Conservation (phyloP, 2,329 filamentous ascomycete genomes). For the Exophiala viscosa region DNA sequence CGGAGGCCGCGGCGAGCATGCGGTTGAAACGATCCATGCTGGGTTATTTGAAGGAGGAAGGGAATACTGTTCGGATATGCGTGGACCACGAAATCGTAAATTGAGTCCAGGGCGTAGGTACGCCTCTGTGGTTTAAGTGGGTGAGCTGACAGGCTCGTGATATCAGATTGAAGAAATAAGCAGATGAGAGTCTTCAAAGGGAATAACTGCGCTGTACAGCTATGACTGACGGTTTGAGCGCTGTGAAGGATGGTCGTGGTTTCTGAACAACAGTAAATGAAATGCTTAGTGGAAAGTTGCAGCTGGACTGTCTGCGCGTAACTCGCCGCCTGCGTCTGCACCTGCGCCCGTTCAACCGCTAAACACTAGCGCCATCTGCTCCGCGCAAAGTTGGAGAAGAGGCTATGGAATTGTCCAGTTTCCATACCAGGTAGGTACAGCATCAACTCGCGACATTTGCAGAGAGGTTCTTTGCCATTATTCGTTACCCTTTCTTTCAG, state of each 20-base stretch:
- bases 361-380: background rate
- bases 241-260: background rate
- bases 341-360: background rate
- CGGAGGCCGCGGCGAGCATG: conserved; percentile 72
- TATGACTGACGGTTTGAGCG: background rate
- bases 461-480: background rate
- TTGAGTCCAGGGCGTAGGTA: background rate
- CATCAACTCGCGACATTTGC: no score
- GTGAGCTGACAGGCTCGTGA: no score
- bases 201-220: background rate
- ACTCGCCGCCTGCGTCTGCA: background rate
- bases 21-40: conserved; percentile 88
- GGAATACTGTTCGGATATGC: background rate
- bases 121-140: background rate
- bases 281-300: background rate
- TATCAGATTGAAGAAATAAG: background rate
- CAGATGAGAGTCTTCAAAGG: background rate
- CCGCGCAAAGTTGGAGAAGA: conserved; percentile 8
- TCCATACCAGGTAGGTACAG: no score
- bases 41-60: background rate
- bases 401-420: background rate
- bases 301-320: background rate
- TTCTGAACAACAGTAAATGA: conserved; percentile 1
- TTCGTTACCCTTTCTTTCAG: background rate
- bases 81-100: background rate